These are phyloP conservation scores for Physcia stellaris DNA, from an alignment of 495 filamentous ascomycete genomes.

Conservation along the genomic window DNA sequence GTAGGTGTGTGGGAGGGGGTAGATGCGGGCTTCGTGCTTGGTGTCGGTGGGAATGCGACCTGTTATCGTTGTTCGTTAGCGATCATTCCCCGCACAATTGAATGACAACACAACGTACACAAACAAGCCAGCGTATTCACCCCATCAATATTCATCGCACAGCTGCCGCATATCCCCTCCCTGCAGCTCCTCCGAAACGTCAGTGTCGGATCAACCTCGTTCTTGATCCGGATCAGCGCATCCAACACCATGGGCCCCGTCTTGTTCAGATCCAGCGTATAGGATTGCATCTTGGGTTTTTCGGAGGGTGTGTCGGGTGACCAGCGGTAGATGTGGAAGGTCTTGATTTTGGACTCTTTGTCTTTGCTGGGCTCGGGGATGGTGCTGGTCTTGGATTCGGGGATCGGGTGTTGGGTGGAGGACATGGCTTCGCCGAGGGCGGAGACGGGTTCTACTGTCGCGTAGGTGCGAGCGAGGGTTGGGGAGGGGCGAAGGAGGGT, in stretches of 20 bases:
- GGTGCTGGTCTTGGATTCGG: constrained; percentile 38
- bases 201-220: constrained; percentile 91
- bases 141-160: constrained; percentile 99
- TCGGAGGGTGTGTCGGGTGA: constrained; percentile 78
- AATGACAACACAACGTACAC: constrained; percentile 50
- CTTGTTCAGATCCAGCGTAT: constrained; percentile 91
- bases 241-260: constrained; percentile 97
- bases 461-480: constrained; percentile 32
- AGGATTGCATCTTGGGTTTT: constrained; percentile 92
- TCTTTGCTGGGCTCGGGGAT: constrained; percentile 40
- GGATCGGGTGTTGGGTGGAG: constrained; percentile 17
- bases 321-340: constrained; percentile 98
- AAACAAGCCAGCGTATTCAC: constrained; percentile 93
- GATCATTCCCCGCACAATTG: not conserved
- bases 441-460: constrained; percentile 33
- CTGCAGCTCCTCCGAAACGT: constrained; percentile 91
- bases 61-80: constrained; percentile 20
- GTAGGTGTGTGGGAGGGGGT: constrained; percentile 96
- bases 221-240: constrained; percentile 95
- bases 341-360: constrained; percentile 58
- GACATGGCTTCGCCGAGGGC: constrained; percentile 23
- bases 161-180: constrained; percentile 96
- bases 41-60: constrained; percentile 88
- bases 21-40: constrained; percentile 76
- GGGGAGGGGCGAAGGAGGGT: constrained; percentile 35